Evolutionary conservation across 352 stramenopile genomes (phyloP), one percentile per base, ranked within the genome.

Genomic region (Phytophthora vignae): DNA sequence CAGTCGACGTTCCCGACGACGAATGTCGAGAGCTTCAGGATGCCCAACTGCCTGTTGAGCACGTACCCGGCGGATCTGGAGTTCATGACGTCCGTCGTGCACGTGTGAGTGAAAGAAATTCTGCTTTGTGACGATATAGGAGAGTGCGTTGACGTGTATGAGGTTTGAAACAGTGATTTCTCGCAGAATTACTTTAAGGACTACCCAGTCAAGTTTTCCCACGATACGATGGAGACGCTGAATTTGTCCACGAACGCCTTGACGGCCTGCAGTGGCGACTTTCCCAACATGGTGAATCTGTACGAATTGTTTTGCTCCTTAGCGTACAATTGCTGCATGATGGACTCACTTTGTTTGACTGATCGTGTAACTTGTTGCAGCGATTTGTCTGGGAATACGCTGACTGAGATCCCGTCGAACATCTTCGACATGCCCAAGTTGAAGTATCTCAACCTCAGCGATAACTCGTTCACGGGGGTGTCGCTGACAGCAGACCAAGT

Each of bases 171-270:
- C 40, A 91, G 81, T 10, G 81, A 92, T 56, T 74, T 92, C 25
- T 90, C 84, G 2, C 67, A 82, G 49, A 92, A 92, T 64, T 90
- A 90, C 56, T 81, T 88, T 59, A 82, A 71, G 49, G 65, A 77
- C 15, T 90, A 79, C 57, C 81, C 82, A 0, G 69, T 74, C 64
- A 88, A 90, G 66, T 88, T 87, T 60, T 76, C 73, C 14, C 53
- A 85, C 25, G n/a, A 60, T 4, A 73, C 68, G 33, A 75, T 90
- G 61, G 40, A 74, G 33, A 70, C 65, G 27, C 74, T 91, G 27
- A 91, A 91, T 60, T 60, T 90, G 56, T 90, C 82, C 29, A 83
- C 53, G 15, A 91, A 91, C 60, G 79, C 73, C 19, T 73, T 91
- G 19, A 79, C 67, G 5, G 73, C 60, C 5, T 91, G 87, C 42